These are phyloP conservation scores for Eutypella sp. DNA, from an alignment of 2,329 filamentous ascomycete genomes.

Conservation along the genomic window DNA sequence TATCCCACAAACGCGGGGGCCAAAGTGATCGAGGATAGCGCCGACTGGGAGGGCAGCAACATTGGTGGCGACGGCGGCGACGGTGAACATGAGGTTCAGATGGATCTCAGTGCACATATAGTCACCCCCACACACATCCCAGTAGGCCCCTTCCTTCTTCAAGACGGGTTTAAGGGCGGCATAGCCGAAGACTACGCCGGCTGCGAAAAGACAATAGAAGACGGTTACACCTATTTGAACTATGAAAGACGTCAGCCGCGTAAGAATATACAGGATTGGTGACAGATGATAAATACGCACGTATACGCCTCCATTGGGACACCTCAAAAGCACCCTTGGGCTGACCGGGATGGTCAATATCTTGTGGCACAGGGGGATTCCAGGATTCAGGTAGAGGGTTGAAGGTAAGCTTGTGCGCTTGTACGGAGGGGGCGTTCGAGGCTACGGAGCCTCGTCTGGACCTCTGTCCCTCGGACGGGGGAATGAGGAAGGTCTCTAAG, in stretches of 20 bases:
- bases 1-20: slow-evolving; percentile 70
- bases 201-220: slow-evolving; percentile 69
- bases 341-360: slow-evolving; percentile 35
- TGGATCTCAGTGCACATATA: slow-evolving; percentile 51
- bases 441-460: slow-evolving; percentile 33
- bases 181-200: slow-evolving; percentile 79
- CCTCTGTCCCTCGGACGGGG: slow-evolving; percentile 31
- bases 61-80: slow-evolving; percentile 83
- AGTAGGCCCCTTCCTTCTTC: slow-evolving; percentile 67
- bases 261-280: slow-evolving; percentile 1
- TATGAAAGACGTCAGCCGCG: slow-evolving; percentile 26
- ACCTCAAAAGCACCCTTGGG: slow-evolving; percentile 51
- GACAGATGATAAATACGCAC: slow-evolving; percentile 30
- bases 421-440: slow-evolving; percentile 41
- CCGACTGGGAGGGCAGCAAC: slow-evolving; percentile 81
- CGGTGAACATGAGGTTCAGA: slow-evolving; percentile 89
- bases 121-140: slow-evolving; percentile 49
- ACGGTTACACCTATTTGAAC: slow-evolving; percentile 66
- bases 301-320: slow-evolving; percentile 47
- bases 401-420: slow-evolving; percentile 47
- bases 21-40: slow-evolving; percentile 76
- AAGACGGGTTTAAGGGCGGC: slow-evolving; percentile 79
- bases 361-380: slow-evolving; percentile 36
- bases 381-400: slow-evolving; percentile 50
- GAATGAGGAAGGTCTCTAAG: slow-evolving; percentile 46